Base-by-base conservation (phyloP, 495 filamentous ascomycete genomes). In the Aspergillus ellipticus region DNA sequence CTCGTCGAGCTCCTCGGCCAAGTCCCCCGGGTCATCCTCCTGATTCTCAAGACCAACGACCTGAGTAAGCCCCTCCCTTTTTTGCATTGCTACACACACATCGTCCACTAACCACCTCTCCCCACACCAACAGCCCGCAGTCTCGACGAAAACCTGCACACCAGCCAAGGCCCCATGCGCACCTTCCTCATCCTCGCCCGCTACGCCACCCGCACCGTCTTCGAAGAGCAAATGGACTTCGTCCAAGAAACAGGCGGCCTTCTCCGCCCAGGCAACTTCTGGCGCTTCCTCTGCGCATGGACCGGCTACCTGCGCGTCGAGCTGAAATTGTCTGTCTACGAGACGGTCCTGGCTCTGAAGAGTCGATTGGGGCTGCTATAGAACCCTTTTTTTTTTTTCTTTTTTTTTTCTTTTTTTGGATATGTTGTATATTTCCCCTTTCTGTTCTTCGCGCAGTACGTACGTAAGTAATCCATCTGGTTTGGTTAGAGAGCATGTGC, bases 21-120 rank as follows among this genome's bases (percentile, higher is more conserved):
- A 59, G 91, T 99, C 2, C 95, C 95, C 5, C 76, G 90, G 11
- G 88, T 97, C 54, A 95, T 99, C 37, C 80, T 99, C 15, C 76
- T 99, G 5, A 97, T 99, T 61, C 79, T 99, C 51, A 99, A 99
- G 74, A 99, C 95, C 1, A 99, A 99, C 67, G 95, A 99, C 70
- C 74, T 99, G 39, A 99, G 82, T 85, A 77, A 64, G 82, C 71
- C 42, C 9, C 47, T 35, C 51, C 28, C 19, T 15, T 33, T 51
- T 39, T 17, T 47, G 9, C 50, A 35, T 39, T 49, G 4, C 24
- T 28, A 28, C 7, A 21, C 3, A 17, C 20, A 19, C 20, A 16
- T 33, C 24, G 13, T 17, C 13, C 13, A 7, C 22, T 29, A 43
- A 37, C 43, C 42, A 3, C 54, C 10, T 16, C 6, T 8, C 46